These are phyloP conservation scores for Candida maltosa DNA, from an alignment of 805 yeast species.

Conservation along the genomic window DNA sequence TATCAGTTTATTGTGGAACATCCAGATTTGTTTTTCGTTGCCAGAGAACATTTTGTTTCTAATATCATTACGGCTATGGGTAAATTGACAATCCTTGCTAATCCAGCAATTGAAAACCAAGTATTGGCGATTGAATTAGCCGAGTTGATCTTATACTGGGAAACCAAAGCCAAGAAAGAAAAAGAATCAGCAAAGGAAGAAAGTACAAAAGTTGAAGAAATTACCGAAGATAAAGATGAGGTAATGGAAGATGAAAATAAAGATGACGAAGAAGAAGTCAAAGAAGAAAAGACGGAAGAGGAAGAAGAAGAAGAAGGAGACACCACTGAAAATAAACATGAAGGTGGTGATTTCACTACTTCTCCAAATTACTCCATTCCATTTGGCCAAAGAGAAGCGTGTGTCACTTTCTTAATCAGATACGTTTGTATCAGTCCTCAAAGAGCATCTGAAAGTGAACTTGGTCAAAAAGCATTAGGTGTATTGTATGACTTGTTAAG, in stretches of 20 bases:
- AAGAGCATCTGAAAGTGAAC: slow-evolving; percentile 76
- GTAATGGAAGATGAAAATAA: slow-evolving; percentile 6
- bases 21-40: slow-evolving; percentile 77
- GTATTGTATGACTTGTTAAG: slow-evolving; percentile 71
- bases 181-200: slow-evolving; percentile 4
- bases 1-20: slow-evolving; percentile 88
- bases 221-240: slow-evolving; percentile 10
- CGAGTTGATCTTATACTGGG: slow-evolving; percentile 85
- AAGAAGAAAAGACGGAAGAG: slow-evolving; percentile 10
- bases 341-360: slow-evolving; percentile 43
- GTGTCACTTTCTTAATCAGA: slow-evolving; percentile 82
- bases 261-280: slow-evolving; percentile 7
- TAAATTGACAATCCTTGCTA: slow-evolving; percentile 73
- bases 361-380: slow-evolving; percentile 60
- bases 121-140: slow-evolving; percentile 85
- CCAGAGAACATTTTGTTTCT: slow-evolving; percentile 85
- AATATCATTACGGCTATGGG: slow-evolving; percentile 92
- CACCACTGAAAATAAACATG: too few species aligned
- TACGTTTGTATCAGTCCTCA: slow-evolving; percentile 85
- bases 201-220: slow-evolving; percentile 3
- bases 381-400: slow-evolving; percentile 79
- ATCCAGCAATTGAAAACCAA: slow-evolving; percentile 78
- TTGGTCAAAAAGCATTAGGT: slow-evolving; percentile 79
- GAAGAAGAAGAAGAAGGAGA: slow-evolving; percentile 5
- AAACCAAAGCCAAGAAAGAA: slow-evolving; percentile 34